Percentiles rank a stretch among this genome's conserved stretches.
These are phyloP conservation scores for Acorus gramineus DNA, from an alignment of 106 monocot genomes.

Conservation along the genomic window DNA sequence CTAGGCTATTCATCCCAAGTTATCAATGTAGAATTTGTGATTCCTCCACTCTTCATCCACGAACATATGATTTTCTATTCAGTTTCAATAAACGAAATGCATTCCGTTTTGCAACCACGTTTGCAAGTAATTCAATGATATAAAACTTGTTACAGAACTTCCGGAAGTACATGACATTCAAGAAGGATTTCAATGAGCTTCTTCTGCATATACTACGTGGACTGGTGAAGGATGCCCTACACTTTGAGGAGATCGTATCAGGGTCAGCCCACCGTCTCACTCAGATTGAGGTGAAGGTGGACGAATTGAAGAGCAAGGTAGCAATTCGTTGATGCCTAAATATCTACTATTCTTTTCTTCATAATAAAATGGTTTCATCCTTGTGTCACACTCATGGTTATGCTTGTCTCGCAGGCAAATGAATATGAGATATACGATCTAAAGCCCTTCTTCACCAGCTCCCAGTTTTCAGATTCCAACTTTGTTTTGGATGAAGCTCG, in stretches of 20 bases:
- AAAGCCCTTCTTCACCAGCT: constrained; percentile 71
- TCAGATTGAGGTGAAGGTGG: constrained; percentile 73
- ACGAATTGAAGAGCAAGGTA: constrained; percentile 79
- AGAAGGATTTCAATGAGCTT: constrained; percentile 87
- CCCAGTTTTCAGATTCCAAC: constrained; percentile 51
- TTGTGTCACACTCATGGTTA: background rate
- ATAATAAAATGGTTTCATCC: background rate
- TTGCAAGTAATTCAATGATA: background rate
- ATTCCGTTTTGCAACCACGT: too few relatives aligned
- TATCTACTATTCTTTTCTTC: background rate
- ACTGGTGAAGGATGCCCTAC: constrained; percentile 72
- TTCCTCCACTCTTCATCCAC: too few relatives aligned
- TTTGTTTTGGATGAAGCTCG: constrained; percentile 63
- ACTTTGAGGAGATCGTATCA: constrained; percentile 76
- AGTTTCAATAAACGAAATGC: too few relatives aligned
- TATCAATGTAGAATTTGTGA: too few relatives aligned
- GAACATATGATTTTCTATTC: too few relatives aligned
- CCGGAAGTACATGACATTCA: constrained; percentile 89
- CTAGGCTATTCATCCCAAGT: too few relatives aligned
- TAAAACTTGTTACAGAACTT: constrained; percentile 51
- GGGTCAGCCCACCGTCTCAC: constrained; percentile 41
- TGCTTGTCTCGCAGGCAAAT: constrained; percentile 48
- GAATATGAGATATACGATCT: constrained; percentile 92
- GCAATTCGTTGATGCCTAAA: background rate
- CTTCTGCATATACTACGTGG: constrained; percentile 67